phyloP scores from a whole-genome alignment of 257 asterid genomes.

The Cruciata laevipes region DNA sequence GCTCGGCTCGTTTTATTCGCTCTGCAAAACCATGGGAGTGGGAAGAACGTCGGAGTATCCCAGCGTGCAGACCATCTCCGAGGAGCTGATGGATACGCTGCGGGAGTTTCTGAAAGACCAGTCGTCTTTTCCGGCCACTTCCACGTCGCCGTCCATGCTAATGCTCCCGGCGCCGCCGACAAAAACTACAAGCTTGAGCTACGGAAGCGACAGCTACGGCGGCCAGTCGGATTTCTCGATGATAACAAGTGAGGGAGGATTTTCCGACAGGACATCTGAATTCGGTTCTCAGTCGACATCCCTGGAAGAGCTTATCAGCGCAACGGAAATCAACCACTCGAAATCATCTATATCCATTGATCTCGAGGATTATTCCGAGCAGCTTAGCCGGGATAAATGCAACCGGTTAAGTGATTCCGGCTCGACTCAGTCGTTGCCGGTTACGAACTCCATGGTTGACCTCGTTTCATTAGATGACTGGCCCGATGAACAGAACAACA shows the following conservation, averaged over 20 bases:
- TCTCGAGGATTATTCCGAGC: conserved; percentile 50
- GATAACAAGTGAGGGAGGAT: conserved; percentile 32
- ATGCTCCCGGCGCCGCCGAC: conserved; percentile 17
- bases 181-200: conserved; percentile 6
- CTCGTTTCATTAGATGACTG: conserved; percentile 48
- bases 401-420: conserved; percentile 39
- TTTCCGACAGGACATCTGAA: conserved; percentile 32
- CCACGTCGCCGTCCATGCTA: conserved; percentile 22
- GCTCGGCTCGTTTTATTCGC: conserved; percentile 42
- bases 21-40: conserved; percentile 55
- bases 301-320: conserved; percentile 60
- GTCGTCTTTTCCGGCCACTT: conserved; percentile 47
- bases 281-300: conserved; percentile 53
- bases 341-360: conserved; percentile 68
- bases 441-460: conserved; percentile 43
- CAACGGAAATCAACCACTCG: conserved; percentile 35
- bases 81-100: conserved; percentile 59
- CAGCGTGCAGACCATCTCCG: conserved; percentile 46
- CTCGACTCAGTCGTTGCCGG: conserved; percentile 55
- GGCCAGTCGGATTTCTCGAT: conserved; percentile 43
- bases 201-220: conserved; percentile 27
- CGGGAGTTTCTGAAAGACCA: conserved; percentile 73
- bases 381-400: conserved; percentile 26
- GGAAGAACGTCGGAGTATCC: conserved; percentile 75
- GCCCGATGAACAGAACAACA: conserved; percentile 18